These are phyloP conservation scores for Termitomyces sp. DNA, from an alignment of 768 basidiomycete species.

Conservation along the genomic window DNA sequence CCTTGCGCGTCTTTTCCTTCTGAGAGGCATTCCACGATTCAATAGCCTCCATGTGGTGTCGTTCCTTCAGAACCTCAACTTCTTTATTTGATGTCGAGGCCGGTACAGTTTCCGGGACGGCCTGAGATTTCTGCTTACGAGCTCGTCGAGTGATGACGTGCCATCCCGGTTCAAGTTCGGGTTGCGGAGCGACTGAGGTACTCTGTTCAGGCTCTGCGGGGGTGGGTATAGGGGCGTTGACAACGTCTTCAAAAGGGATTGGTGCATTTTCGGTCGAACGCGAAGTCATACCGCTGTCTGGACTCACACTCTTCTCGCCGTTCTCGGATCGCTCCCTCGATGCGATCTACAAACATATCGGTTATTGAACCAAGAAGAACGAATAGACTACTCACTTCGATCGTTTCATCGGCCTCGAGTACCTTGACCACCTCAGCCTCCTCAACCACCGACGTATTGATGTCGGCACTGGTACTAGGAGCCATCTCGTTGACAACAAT, in stretches of 20 bases:
- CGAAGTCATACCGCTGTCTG: neutral
- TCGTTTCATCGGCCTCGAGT: neutral
- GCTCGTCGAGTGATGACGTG: neutral
- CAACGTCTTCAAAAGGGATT: too few relatives aligned
- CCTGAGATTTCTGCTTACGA: neutral
- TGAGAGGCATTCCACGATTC: neutral
- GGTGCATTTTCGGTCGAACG: too few relatives aligned
- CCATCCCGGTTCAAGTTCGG: neutral
- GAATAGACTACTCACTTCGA: neutral
- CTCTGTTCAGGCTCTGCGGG: neutral
- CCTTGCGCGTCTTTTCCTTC: neutral
- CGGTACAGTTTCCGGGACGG: neutral
- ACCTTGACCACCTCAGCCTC: neutral
- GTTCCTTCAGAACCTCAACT: neutral
- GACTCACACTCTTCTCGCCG: neutral
- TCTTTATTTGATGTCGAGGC: neutral
- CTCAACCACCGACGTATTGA: neutral
- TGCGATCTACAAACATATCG: neutral
- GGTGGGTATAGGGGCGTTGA: neutral
- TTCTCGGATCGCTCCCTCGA: neutral
- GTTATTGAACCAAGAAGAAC: neutral
- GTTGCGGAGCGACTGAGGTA: neutral
- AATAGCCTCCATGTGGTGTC: neutral
- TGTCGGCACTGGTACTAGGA: neutral
- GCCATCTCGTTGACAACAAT: neutral